phyloP scores from a whole-genome alignment of 371 early-diverging fungal genomes.

The Mortierella sp. region DNA sequence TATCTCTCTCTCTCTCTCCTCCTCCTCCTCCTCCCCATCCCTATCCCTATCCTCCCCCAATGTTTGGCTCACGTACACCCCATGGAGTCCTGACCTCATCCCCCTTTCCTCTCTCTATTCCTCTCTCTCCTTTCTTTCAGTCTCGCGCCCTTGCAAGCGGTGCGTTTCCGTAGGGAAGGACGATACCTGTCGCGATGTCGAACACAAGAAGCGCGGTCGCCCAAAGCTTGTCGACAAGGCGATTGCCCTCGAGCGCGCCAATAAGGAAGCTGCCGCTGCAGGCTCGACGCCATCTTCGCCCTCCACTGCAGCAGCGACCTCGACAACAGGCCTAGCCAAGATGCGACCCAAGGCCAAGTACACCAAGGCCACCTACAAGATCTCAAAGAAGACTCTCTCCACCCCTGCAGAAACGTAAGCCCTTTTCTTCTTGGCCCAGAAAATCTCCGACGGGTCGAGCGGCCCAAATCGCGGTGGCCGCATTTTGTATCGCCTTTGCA shows the following conservation, averaged over 20 bases:
- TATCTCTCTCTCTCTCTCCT: no score
- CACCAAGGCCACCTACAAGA: slow-evolving; percentile 51
- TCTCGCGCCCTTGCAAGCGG: slow-evolving; percentile 79
- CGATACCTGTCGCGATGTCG: slow-evolving; percentile 81
- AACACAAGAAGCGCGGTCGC: slow-evolving; percentile 85
- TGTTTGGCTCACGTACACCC: neutral
- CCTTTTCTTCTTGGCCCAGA: neutral
- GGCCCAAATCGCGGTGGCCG: neutral
- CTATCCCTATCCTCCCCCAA: no score
- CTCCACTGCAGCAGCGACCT: neutral
- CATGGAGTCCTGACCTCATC: neutral
- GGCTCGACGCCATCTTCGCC: neutral
- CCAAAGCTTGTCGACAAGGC: slow-evolving; percentile 74
- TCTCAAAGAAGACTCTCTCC: slow-evolving; percentile 30
- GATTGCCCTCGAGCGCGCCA: slow-evolving; percentile 34
- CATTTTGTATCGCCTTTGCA: no score
- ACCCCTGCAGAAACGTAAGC: slow-evolving; percentile 24
- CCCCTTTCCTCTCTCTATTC: neutral
- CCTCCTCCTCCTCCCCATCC: no score
- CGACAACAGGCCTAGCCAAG: slow-evolving; percentile 26
- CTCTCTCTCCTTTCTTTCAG: slow-evolving; percentile 37
- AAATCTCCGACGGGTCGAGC: slow-evolving; percentile 4
- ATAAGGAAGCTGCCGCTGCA: slow-evolving; percentile 17
- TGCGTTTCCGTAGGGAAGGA: slow-evolving; percentile 78
- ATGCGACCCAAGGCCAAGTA: slow-evolving; percentile 46